phyloP scores from a whole-genome alignment of 2,329 filamentous ascomycete species.

The Colletotrichum higginsianum region DNA sequence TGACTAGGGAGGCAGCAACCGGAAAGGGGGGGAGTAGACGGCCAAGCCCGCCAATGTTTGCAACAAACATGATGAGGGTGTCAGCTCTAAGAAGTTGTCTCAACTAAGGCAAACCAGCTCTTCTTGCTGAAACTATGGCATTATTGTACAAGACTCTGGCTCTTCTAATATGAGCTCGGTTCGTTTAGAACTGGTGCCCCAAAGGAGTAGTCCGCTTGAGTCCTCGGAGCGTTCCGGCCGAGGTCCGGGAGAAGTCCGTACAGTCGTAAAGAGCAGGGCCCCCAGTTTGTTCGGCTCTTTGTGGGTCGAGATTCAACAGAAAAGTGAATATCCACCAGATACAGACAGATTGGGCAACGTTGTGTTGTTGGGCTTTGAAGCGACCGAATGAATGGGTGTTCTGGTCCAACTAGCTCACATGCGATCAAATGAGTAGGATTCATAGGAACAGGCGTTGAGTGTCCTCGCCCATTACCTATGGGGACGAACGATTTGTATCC shows the following conservation, averaged over 20 bases:
- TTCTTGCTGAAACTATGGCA: too few relatives aligned
- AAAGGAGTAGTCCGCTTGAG: neutral
- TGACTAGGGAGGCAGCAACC: neutral
- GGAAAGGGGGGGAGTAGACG: neutral
- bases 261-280: too few relatives aligned
- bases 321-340: neutral
- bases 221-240: slow-evolving; percentile 1
- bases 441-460: too few relatives aligned
- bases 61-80: neutral
- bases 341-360: too few relatives aligned
- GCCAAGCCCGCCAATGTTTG: too few relatives aligned
- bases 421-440: too few relatives aligned
- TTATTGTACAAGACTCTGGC: too few relatives aligned
- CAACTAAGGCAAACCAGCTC: neutral
- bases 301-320: slow-evolving; percentile 18
- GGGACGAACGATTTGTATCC: too few relatives aligned
- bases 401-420: too few relatives aligned
- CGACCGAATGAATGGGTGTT: too few relatives aligned
- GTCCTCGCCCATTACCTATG: too few relatives aligned
- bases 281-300: slow-evolving; percentile 5
- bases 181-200: neutral
- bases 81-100: neutral
- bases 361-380: too few relatives aligned
- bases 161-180: neutral
- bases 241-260: slow-evolving; percentile 6